phyloP scores from a whole-genome alignment of 2,329 filamentous ascomycete species.

The Epichloe aotearoae region DNA sequence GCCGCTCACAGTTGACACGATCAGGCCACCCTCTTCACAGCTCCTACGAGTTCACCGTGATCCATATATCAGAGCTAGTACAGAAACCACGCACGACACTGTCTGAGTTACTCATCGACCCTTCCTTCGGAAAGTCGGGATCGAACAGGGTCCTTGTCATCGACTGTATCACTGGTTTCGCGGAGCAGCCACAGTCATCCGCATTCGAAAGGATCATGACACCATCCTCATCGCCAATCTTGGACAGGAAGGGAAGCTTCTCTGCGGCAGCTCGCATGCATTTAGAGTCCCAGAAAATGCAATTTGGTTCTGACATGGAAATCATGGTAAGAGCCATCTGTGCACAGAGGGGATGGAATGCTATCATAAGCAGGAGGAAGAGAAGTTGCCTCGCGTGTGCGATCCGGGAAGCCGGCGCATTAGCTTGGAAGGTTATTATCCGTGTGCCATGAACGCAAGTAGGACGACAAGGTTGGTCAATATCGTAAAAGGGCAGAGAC shows the following conservation, averaged over 20 bases:
- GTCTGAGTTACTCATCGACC: slow-evolving; percentile 29
- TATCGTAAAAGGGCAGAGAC: not conserved
- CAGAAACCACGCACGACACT: slow-evolving; percentile 31
- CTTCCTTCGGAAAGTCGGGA: slow-evolving; percentile 19
- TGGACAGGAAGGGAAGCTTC: slow-evolving; percentile 24
- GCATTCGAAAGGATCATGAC: slow-evolving; percentile 24
- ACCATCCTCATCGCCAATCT: slow-evolving; percentile 14
- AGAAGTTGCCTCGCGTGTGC: slow-evolving; percentile 62
- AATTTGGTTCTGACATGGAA: slow-evolving; percentile 53
- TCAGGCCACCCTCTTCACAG: slow-evolving; percentile 53
- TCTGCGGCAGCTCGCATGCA: slow-evolving; percentile 39
- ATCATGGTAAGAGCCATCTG: slow-evolving; percentile 60
- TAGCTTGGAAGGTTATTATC: slow-evolving; percentile 57
- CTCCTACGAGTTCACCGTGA: slow-evolving; percentile 44
- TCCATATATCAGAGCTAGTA: slow-evolving; percentile 45
- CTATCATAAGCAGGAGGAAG: slow-evolving; percentile 52
- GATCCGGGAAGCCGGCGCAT: slow-evolving; percentile 58
- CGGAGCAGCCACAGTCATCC: slow-evolving; percentile 34
- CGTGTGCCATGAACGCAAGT: slow-evolving; percentile 32
- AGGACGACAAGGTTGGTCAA: not conserved
- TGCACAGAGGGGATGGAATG: slow-evolving; percentile 61
- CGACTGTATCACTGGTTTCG: slow-evolving; percentile 47
- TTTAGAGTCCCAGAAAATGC: slow-evolving; percentile 40
- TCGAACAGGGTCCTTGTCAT: slow-evolving; percentile 39
- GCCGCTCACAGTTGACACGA: not conserved